Evolutionary conservation across 169 alveolate genomes (phyloP).

Genomic region (Cryptosporidium parvum): DNA sequence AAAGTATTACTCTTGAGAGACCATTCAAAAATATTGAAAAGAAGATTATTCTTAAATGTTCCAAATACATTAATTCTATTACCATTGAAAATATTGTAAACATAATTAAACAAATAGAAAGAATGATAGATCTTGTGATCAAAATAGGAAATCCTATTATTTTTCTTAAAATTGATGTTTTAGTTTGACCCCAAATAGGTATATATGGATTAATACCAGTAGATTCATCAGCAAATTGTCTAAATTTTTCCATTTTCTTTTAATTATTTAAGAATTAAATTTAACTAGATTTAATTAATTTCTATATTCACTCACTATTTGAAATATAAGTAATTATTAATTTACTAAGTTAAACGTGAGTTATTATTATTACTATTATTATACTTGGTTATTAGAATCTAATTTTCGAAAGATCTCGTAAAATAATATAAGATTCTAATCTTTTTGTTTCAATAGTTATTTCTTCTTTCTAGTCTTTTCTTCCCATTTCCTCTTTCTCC

Average conservation of each 20-base stretch:
- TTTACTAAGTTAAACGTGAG: no score
- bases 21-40: slow-evolving; percentile 49
- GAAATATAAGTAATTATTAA: background rate
- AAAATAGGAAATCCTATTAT: slow-evolving; percentile 22
- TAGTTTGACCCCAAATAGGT: slow-evolving; percentile 79
- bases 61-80: slow-evolving; percentile 17
- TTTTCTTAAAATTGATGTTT: slow-evolving; percentile 42
- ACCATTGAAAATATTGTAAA: background rate
- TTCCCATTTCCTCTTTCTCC: background rate
- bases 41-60: slow-evolving; percentile 33
- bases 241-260: slow-evolving; percentile 72
- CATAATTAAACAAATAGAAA: background rate
- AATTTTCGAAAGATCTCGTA: background rate
- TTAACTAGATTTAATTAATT: background rate
- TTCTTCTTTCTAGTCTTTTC: no score
- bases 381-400: background rate
- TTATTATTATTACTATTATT: no score
- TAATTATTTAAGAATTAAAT: background rate
- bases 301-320: background rate
- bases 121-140: background rate
- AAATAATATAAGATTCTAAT: no score
- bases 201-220: slow-evolving; percentile 82
- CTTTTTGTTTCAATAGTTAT: background rate
- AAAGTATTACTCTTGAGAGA: slow-evolving; percentile 43
- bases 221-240: slow-evolving; percentile 80